Percentiles rank a stretch among this genome's conserved stretches.
Conservation (phyloP, 2,329 filamentous ascomycete genomes). For the Thermoascus crustaceus region DNA sequence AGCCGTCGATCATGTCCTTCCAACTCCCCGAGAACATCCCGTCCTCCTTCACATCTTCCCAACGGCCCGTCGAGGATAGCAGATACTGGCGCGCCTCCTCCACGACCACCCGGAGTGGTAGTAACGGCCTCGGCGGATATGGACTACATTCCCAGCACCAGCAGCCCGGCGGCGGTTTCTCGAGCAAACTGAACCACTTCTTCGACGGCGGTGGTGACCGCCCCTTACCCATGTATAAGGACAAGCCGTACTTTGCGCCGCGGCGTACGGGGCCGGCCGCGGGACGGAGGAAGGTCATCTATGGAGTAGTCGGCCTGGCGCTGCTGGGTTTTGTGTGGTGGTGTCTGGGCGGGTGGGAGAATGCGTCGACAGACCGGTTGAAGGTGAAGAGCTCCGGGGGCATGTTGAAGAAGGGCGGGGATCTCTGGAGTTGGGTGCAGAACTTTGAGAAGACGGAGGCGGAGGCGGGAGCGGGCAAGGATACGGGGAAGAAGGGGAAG, state of each 20-base stretch:
- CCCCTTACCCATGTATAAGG: slow-evolving; percentile 88
- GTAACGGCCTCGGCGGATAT: slow-evolving; percentile 33
- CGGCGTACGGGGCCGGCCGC: slow-evolving; percentile 50
- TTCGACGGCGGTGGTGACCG: slow-evolving; percentile 52
- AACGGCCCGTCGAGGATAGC: slow-evolving; percentile 57
- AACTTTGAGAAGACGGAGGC: slow-evolving; percentile 38
- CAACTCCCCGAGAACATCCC: slow-evolving; percentile 61
- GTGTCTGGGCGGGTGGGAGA: slow-evolving; percentile 33
- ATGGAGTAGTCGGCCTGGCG: slow-evolving; percentile 48
- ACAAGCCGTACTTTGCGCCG: slow-evolving; percentile 72
- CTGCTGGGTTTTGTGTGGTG: slow-evolving; percentile 57
- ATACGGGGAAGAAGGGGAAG: slow-evolving; percentile 19
- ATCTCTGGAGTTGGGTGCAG: slow-evolving; percentile 50
- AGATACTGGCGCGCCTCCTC: slow-evolving; percentile 53
- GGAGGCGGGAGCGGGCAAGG: slow-evolving; percentile 19
- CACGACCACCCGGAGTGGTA: slow-evolving; percentile 36
- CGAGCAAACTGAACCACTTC: slow-evolving; percentile 56
- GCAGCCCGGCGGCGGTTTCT: slow-evolving; percentile 41
- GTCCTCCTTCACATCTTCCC: slow-evolving; percentile 57
- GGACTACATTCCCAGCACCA: slow-evolving; percentile 24
- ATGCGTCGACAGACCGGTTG: slow-evolving; percentile 11
- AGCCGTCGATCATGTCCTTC: slow-evolving; percentile 42
- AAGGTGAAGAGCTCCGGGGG: slow-evolving; percentile 13
- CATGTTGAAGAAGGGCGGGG: slow-evolving; percentile 33
- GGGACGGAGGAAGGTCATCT: slow-evolving; percentile 57